Conservation (phyloP, 331 rosid genomes). For the Spiraea crenata region DNA sequence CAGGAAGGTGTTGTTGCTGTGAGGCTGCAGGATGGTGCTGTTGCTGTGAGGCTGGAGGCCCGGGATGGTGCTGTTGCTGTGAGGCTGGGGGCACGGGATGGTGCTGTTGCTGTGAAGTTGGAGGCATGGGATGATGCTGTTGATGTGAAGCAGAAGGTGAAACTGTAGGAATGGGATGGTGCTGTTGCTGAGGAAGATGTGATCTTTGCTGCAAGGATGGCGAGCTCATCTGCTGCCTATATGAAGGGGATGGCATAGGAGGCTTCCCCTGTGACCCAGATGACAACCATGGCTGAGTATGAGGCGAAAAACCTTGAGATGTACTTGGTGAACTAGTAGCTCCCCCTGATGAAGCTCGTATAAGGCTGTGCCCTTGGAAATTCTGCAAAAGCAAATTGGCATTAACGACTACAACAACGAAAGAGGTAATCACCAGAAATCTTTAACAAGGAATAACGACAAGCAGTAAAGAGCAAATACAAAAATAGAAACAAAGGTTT, state of each 20-base stretch:
- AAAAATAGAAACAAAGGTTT: neutral
- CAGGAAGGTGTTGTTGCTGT: conserved; percentile 41
- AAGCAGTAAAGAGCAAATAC: neutral
- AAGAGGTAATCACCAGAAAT: neutral
- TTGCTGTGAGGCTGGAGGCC: conserved; percentile 14
- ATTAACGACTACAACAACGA: conserved; percentile 14
- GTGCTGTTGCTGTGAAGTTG: conserved; percentile 27
- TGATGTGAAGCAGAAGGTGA: conserved; percentile 31
- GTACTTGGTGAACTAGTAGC: conserved; percentile 58
- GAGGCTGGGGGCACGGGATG: conserved; percentile 12
- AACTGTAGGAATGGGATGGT: conserved; percentile 20
- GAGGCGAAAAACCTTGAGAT: conserved; percentile 59
- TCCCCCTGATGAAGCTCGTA: conserved; percentile 64
- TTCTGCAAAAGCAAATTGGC: conserved; percentile 42
- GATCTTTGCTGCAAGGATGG: conserved; percentile 71
- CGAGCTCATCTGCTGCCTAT: conserved; percentile 70
- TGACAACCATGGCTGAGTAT: conserved; percentile 89
- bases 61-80: conserved; percentile 21
- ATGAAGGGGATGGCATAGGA: conserved; percentile 73
- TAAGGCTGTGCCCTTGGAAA: conserved; percentile 75
- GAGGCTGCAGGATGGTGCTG: conserved; percentile 32
- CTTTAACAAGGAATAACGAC: neutral
- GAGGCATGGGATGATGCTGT: conserved; percentile 33
- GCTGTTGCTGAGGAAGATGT: conserved; percentile 58
- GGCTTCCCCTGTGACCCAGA: conserved; percentile 89